Percentiles rank a stretch among this genome's conserved stretches.
Conservation (phyloP, 2,329 filamentous ascomycete species). For the Harringtonia aguacate region DNA sequence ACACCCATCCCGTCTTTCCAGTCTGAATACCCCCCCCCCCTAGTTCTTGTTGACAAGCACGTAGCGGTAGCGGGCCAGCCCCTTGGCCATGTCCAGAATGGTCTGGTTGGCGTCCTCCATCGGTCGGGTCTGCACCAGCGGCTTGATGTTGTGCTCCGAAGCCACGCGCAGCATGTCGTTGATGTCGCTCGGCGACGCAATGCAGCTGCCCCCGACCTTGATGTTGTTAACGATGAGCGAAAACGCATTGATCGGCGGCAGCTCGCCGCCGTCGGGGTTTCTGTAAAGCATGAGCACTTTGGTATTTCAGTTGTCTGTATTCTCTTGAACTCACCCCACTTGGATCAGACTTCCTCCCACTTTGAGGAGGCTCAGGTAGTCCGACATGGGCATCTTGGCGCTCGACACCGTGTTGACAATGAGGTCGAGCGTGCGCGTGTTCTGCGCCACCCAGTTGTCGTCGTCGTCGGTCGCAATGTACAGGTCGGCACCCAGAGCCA, state of each 20-base stretch:
- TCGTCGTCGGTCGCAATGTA: conserved; percentile 33
- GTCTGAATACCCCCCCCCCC: no score
- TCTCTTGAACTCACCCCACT: conserved; percentile 38
- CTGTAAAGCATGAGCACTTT: background rate
- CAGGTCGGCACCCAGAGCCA: conserved; percentile 9
- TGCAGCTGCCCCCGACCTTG: conserved; percentile 33
- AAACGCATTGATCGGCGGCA: conserved; percentile 37
- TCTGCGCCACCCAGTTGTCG: conserved; percentile 40
- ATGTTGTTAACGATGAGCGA: conserved; percentile 45
- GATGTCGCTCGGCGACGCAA: conserved; percentile 47
- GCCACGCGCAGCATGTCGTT: conserved; percentile 51
- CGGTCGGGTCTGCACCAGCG: conserved; percentile 43
- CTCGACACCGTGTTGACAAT: conserved; percentile 46
- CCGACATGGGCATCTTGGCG: conserved; percentile 44
- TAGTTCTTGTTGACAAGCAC: conserved; percentile 28
- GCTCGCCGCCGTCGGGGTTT: conserved; percentile 42
- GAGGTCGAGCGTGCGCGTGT: conserved; percentile 42
- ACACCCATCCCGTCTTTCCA: no score
- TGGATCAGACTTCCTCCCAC: conserved; percentile 57
- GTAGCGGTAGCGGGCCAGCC: conserved; percentile 41
- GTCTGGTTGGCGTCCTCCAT: conserved; percentile 48
- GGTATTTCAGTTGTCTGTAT: no score
- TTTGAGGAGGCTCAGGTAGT: conserved; percentile 54
- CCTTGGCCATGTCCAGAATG: conserved; percentile 44
- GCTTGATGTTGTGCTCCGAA: conserved; percentile 44